A percentile compares a stretch with the other conserved stretches of the same genome.
These are phyloP conservation scores for Whalleya microplaca DNA, from an alignment of 2,329 filamentous ascomycete genomes.

Conservation along the genomic window DNA sequence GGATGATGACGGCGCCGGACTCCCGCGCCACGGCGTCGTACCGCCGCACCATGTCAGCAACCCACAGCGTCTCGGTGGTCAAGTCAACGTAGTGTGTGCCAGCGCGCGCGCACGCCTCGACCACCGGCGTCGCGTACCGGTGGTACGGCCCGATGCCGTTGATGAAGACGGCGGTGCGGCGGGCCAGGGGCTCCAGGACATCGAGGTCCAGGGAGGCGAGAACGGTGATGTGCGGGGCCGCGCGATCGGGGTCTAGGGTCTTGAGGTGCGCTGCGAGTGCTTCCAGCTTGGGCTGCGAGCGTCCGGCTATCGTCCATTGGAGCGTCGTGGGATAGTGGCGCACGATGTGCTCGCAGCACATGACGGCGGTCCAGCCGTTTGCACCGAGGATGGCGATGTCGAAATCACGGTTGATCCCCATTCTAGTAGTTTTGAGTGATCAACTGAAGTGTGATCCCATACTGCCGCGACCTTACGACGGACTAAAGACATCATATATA, in stretches of 20 bases:
- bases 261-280: slow-evolving; percentile 57
- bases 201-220: slow-evolving; percentile 7
- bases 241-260: slow-evolving; percentile 55
- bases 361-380: slow-evolving; percentile 68
- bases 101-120: slow-evolving; percentile 65
- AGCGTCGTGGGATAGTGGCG: slow-evolving; percentile 61
- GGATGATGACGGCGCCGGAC: slow-evolving; percentile 14
- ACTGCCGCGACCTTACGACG: too few relatives aligned
- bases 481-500: too few relatives aligned
- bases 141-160: slow-evolving; percentile 67
- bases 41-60: background rate
- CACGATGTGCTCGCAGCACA: slow-evolving; percentile 64
- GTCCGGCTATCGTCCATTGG: slow-evolving; percentile 69
- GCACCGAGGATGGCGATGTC: slow-evolving; percentile 67
- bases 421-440: background rate
- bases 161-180: slow-evolving; percentile 57
- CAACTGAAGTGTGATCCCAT: background rate
- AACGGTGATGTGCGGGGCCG: slow-evolving; percentile 52
- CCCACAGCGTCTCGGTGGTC: slow-evolving; percentile 11
- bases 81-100: slow-evolving; percentile 72
- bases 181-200: slow-evolving; percentile 8
- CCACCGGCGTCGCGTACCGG: slow-evolving; percentile 64
- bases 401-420: slow-evolving; percentile 44
- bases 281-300: slow-evolving; percentile 62
- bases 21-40: background rate